phyloP scores from a whole-genome alignment of 257 asterid species.

The Jaltomata sinuosa region DNA sequence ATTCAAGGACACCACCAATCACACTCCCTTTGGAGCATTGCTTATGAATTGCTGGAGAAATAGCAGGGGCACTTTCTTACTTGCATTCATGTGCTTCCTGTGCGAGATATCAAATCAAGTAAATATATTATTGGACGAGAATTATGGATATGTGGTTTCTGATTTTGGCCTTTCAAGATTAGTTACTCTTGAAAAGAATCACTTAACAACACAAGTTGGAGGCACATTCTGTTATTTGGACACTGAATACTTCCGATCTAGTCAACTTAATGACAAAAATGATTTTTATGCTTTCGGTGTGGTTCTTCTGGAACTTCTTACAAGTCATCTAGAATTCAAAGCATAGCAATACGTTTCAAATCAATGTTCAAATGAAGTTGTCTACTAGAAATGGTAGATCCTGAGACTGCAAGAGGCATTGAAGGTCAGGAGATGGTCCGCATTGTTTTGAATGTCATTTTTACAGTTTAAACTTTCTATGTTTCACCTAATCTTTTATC shows the following conservation, averaged over 20 bases:
- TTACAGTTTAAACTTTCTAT: neutral
- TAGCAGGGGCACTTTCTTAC: neutral
- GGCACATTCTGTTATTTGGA: conserved; percentile 23
- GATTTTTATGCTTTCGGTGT: conserved; percentile 30
- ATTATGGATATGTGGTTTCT: neutral
- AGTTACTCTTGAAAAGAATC: neutral
- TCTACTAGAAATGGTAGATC: conserved; percentile 15
- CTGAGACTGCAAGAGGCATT: neutral
- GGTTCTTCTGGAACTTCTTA: conserved; percentile 23
- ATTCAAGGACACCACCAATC: neutral
- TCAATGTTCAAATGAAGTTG: conserved; percentile 4
- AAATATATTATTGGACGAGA: neutral
- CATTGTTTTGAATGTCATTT: neutral
- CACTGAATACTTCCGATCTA: conserved; percentile 21
- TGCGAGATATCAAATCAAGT: neutral
- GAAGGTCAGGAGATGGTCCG: neutral
- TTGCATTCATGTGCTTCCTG: neutral
- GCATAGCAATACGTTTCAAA: conserved; percentile 17
- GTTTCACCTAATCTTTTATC: neutral
- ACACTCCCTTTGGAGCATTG: neutral
- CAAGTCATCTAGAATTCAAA: conserved; percentile 10
- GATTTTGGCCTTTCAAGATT: neutral
- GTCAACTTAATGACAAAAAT: conserved; percentile 25
- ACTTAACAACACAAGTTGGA: conserved; percentile 12
- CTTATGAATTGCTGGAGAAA: neutral